Percentiles rank a stretch among this genome's conserved stretches.
Evolutionary conservation across 306 rosid genomes (phyloP).

Genomic region (Cucumis melo): DNA sequence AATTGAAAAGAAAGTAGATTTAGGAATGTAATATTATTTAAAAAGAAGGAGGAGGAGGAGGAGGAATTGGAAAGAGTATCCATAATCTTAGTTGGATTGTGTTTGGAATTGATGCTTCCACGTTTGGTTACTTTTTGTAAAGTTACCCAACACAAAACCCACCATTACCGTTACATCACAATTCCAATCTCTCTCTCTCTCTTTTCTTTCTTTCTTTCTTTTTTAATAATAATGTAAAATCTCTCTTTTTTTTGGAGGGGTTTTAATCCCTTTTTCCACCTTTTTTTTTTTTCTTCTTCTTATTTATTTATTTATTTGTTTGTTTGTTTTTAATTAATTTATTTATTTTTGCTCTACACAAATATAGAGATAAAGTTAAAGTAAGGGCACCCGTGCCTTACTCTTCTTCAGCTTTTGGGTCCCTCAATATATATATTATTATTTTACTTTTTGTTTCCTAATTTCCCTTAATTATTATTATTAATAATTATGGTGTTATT

Average conservation of each 20-base stretch:
- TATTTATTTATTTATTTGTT: background rate
- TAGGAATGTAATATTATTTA: too few relatives aligned
- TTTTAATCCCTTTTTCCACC: background rate
- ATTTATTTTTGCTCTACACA: background rate
- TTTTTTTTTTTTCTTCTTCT: slow-evolving; percentile 3
- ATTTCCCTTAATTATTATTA: background rate
- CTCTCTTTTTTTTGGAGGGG: too few relatives aligned
- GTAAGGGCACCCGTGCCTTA: slow-evolving; percentile 24
- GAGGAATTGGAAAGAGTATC: slow-evolving; percentile 16
- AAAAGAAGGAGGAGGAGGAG: background rate
- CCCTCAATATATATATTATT: background rate
- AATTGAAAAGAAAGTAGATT: too few relatives aligned
- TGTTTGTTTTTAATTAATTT: background rate
- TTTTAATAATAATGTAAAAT: too few relatives aligned
- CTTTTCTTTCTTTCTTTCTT: too few relatives aligned
- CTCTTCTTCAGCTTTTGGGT: slow-evolving; percentile 22
- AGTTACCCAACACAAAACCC: slow-evolving; percentile 4
- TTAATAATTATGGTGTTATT: too few relatives aligned
- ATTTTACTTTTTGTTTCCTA: background rate
- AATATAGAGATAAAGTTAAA: slow-evolving; percentile 26
- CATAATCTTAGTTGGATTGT: slow-evolving; percentile 60
- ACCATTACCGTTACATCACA: background rate
- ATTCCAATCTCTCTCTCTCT: background rate
- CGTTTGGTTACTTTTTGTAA: slow-evolving; percentile 3
- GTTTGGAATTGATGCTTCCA: slow-evolving; percentile 53